Evolutionary conservation across 1,139 yeast species (phyloP), one percentile per base, ranked within the genome.

Genomic region (Taphrina sp.): DNA sequence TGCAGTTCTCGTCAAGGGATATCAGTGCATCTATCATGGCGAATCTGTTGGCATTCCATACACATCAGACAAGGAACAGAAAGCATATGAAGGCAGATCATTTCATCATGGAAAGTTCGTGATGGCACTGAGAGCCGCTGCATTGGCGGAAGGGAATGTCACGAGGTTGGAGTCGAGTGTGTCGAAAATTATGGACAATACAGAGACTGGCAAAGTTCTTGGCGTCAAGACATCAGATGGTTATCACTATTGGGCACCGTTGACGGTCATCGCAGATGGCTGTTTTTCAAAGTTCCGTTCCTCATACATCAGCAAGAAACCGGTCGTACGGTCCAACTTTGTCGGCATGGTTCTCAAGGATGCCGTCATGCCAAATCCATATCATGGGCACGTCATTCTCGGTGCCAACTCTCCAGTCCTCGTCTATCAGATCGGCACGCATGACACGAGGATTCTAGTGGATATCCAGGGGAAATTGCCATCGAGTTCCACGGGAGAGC

Each of bases 81-180:
- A 35, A 22, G 26, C 23, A 10, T 10, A 52, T 44, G 34, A 56
- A n/a, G 66, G 96, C 56, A 84, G 86, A 8, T 82, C 92, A 1
- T 89, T 92, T 71, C 95, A 88, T 65, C 97, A 92, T 68, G 98
- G 98, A 16, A 82, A 81, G 57, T 92, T 94, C 66, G 77, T 92
- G 60, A 74, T 75, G 71, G 88, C 87, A 65, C 74, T 92, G 63
- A 78, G 99, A 63, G 66, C 68, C n/a, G 79, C 45, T 39, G 54
- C 49, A 5, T 26, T 35, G 61, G 38, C 65, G 64, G 51, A 43
- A 5, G 26, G 24, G 29, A 51, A 51, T 65, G 85, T 90, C 17
- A 82, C 89, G 2, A 75, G 85, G 65, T 63, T 87, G 36, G 92
- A 89, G 69, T 96, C 94, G 19, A 87, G 85, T 12, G 97, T 85